These are phyloP conservation scores for Pleurozium schreberi DNA, from an alignment of 225 moss, liverwort and hornwort species.

Conservation along the genomic window DNA sequence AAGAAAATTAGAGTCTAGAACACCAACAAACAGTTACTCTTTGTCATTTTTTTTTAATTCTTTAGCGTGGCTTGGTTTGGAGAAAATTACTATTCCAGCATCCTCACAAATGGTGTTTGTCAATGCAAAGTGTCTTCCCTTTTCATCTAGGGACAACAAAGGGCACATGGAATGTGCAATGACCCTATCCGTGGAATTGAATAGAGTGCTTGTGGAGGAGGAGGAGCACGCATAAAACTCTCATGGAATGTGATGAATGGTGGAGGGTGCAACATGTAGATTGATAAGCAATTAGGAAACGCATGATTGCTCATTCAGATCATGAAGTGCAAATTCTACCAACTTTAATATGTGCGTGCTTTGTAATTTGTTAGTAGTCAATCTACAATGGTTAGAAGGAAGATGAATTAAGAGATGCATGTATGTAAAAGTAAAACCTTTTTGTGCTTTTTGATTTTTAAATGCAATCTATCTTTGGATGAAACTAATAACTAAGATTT, in stretches of 20 bases:
- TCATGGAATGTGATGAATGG: neutral
- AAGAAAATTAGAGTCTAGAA: too few relatives aligned
- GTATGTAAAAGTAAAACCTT: neutral
- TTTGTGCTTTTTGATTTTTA: neutral
- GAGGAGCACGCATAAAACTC: too few relatives aligned
- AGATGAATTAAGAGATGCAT: neutral
- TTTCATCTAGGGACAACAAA: neutral
- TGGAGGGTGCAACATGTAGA: too few relatives aligned
- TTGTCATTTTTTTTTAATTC: neutral
- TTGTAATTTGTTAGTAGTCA: neutral
- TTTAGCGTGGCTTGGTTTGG: neutral
- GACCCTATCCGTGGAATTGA: neutral
- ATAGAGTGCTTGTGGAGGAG: rapidly evolving
- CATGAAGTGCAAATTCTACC: neutral
- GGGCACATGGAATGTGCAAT: neutral
- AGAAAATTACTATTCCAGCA: too few relatives aligned
- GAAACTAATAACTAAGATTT: neutral
- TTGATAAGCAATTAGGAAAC: neutral
- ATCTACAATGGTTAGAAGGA: neutral
- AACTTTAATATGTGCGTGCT: neutral
- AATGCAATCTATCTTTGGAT: neutral
- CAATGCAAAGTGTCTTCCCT: neutral
- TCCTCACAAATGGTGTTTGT: neutral
- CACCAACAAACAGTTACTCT: too few relatives aligned
- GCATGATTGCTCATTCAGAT: too few relatives aligned